A percentile compares a stretch with the other conserved stretches of the same genome.
These are phyloP conservation scores for Pseudoscleropodium purum DNA, from an alignment of 225 moss, liverwort and hornwort species.

Conservation along the genomic window DNA sequence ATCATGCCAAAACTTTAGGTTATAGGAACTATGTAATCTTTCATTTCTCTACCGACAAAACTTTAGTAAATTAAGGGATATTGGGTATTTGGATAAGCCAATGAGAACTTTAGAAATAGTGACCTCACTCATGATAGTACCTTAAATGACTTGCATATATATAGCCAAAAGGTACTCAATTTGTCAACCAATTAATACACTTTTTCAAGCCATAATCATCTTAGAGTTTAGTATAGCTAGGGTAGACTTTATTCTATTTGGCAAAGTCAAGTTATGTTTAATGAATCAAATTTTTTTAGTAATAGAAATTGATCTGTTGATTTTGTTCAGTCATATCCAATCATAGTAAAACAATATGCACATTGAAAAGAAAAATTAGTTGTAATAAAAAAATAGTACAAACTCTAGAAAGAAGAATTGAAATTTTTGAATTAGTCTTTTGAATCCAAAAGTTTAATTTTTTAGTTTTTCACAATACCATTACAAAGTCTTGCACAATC, in stretches of 20 bases:
- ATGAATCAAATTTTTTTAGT: neutral
- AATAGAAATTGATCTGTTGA: too few relatives aligned
- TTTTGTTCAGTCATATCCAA: neutral
- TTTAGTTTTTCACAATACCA: slow-evolving; percentile 20
- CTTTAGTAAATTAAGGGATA: neutral
- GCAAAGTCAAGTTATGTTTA: neutral
- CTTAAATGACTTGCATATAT: neutral
- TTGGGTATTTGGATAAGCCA: neutral
- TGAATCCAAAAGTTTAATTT: neutral
- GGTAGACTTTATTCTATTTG: too few relatives aligned
- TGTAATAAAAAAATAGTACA: neutral
- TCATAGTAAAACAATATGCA: neutral
- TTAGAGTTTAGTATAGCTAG: too few relatives aligned
- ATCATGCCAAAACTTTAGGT: neutral
- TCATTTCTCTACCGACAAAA: neutral
- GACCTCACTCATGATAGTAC: fast-evolving
- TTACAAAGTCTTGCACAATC: slow-evolving; percentile 19
- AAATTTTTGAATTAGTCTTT: neutral
- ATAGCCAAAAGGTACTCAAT: neutral
- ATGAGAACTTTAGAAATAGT: neutral
- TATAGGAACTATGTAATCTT: neutral
- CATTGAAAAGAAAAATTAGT: too few relatives aligned
- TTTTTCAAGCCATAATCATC: neutral
- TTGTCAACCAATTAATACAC: neutral
- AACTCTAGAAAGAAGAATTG: neutral